Percentiles rank a stretch among this genome's conserved stretches.
Evolutionary conservation across 2,329 filamentous ascomycete genomes (phyloP).

Genomic region (Pseudocercospora musae): DNA sequence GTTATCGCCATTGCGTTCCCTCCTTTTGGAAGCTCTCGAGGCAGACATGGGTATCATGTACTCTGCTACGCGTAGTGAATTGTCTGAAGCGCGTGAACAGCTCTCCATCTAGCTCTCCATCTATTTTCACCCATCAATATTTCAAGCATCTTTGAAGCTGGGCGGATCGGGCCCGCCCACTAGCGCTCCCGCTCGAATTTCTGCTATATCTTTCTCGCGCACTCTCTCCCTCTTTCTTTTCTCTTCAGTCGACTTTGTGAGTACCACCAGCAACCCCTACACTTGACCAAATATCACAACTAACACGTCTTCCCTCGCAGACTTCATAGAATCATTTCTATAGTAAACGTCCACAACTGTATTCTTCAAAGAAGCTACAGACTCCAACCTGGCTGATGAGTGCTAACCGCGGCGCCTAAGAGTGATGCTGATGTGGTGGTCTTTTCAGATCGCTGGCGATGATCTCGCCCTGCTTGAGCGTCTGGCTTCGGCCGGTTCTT

Average conservation of each 20-base stretch:
- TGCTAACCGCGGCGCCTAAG: slow-evolving; percentile 34
- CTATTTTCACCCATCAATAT: background rate
- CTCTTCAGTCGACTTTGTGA: background rate
- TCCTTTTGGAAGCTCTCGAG: slow-evolving; percentile 29
- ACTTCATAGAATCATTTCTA: slow-evolving; percentile 54
- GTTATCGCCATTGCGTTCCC: slow-evolving; percentile 23
- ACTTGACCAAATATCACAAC: background rate
- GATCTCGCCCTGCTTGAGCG: slow-evolving; percentile 34
- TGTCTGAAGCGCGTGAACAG: background rate
- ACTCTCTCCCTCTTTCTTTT: background rate
- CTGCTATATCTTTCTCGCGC: background rate
- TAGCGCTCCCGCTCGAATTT: background rate
- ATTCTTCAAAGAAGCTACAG: slow-evolving; percentile 80
- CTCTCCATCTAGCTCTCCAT: background rate
- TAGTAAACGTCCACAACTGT: slow-evolving; percentile 93
- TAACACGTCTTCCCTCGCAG: background rate
- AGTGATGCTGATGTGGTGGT: slow-evolving; percentile 34
- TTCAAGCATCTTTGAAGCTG: background rate
- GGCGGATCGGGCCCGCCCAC: too few relatives aligned
- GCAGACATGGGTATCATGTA: slow-evolving; percentile 22
- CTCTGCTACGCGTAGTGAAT: background rate
- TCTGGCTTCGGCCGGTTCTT: slow-evolving; percentile 34
- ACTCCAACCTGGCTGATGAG: slow-evolving; percentile 37
- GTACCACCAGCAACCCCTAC: background rate
- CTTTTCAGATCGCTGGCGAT: slow-evolving; percentile 30